phyloP scores from a whole-genome alignment of 2,329 filamentous ascomycete species.

The Metarhizium anisopliae region DNA sequence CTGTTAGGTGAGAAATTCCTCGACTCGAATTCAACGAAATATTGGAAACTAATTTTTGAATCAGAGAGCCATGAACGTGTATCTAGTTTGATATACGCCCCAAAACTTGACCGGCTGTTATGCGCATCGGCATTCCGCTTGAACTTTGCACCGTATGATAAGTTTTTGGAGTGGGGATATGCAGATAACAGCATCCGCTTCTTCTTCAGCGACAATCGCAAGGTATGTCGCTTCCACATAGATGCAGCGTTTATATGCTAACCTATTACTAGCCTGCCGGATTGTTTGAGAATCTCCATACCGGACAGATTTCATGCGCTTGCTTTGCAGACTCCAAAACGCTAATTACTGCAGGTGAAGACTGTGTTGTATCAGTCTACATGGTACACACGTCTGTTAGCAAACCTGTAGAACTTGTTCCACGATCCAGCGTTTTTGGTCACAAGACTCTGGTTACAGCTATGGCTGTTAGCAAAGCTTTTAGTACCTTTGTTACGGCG shows the following conservation, averaged over 20 bases:
- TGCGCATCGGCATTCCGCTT: constrained; percentile 77
- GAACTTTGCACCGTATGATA: constrained; percentile 86
- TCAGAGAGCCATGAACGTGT: constrained; percentile 67
- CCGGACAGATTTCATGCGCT: constrained; percentile 77
- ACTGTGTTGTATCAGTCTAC: constrained; percentile 86
- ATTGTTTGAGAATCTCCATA: constrained; percentile 87
- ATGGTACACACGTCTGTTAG: constrained; percentile 53
- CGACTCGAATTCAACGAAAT: background rate
- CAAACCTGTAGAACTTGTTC: constrained; percentile 70
- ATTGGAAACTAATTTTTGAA: background rate
- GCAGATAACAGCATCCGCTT: constrained; percentile 89
- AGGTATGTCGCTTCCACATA: constrained; percentile 32
- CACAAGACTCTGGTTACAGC: constrained; percentile 77
- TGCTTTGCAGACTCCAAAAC: constrained; percentile 85
- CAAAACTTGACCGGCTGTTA: constrained; percentile 73
- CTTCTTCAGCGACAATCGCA: constrained; percentile 74
- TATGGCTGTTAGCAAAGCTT: constrained; percentile 78
- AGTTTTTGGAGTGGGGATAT: constrained; percentile 93
- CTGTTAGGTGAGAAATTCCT: constrained; percentile 48
- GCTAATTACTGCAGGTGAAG: constrained; percentile 82
- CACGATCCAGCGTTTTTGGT: constrained; percentile 76
- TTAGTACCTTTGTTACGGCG: constrained; percentile 79
- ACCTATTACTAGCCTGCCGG: constrained; percentile 51
- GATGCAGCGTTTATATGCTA: constrained; percentile 13
- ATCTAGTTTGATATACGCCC: constrained; percentile 65